Evolutionary conservation across 176 grass and related monocot species (phyloP), one percentile per base, ranked within the genome.

Genomic region (Tillandsia leiboldiana): DNA sequence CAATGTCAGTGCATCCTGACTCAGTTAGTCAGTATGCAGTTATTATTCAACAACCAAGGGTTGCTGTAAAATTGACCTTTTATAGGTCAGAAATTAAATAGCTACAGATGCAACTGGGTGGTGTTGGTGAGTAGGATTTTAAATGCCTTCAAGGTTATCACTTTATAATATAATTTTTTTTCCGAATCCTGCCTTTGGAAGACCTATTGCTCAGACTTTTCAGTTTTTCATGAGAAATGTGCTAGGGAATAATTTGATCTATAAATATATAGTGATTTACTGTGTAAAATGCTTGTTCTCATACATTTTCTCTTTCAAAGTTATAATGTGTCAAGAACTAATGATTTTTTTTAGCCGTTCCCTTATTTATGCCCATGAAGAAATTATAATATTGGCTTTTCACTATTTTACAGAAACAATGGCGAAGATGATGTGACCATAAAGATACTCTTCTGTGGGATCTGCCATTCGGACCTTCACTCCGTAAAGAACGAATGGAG

Each of bases 381-480:
- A 20, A 17, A 9, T 61, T 13, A 22, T 61, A 18, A 15, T 22
- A 61, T 20, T 61, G n/a, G 7, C 49, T 52, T 67, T 47, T 20
- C 57, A 14, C 63, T n/a, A 12, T 49, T 78, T 10, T 71, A 23
- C 77, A 96, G 91, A 73, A 79, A 80, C 64, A 96, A 77, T 0
- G 91, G 91, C 70, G 87, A 83, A 0, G 84, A 88, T 48, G 91
- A 96, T 28, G 91, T 96, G 1, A 76, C 56, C 24, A 87, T 96
- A 73, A 96, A 85, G 74, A 85, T 90, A 3, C 56, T 90, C 1
- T 96, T 73, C 73, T 96, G 91, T 26, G 87, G 91, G 8, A 80
- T 96, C 59, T 96, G 87, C 56, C 91, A 96, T 71, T 91, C 87
- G 0, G 87, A 96, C 64, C 68, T 96, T 1, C 91, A 96, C 74